These are phyloP conservation scores for Monilinia fructicola DNA, from an alignment of 2,329 filamentous ascomycete genomes.

Conservation along the genomic window DNA sequence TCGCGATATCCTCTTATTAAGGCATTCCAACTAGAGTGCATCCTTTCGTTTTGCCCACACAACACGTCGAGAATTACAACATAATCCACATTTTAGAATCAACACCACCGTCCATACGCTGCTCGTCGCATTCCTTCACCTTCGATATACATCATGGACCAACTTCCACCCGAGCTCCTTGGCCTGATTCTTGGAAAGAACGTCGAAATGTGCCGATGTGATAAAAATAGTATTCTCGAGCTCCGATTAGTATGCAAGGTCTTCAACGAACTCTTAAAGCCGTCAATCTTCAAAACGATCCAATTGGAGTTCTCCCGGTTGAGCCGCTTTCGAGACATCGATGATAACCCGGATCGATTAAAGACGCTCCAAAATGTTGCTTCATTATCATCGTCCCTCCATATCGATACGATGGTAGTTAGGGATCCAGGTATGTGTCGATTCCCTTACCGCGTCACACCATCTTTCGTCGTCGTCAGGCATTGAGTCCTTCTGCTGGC, in stretches of 20 bases:
- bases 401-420: slow-evolving; percentile 54
- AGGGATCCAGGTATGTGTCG: slow-evolving; percentile 49
- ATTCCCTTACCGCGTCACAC: neutral
- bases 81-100: neutral
- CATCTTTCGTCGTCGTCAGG: neutral
- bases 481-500: neutral
- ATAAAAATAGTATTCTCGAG: slow-evolving; percentile 48
- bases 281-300: slow-evolving; percentile 49
- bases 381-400: slow-evolving; percentile 50
- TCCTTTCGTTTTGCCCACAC: neutral
- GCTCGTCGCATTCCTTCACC: neutral
- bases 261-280: slow-evolving; percentile 50
- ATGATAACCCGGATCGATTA: slow-evolving; percentile 31
- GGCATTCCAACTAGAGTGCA: neutral
- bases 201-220: slow-evolving; percentile 42
- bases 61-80: neutral
- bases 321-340: slow-evolving; percentile 25
- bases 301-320: slow-evolving; percentile 53
- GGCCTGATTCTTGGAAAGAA: slow-evolving; percentile 48
- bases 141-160: slow-evolving; percentile 43
- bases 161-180: slow-evolving; percentile 50
- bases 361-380: slow-evolving; percentile 49
- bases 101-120: neutral
- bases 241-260: slow-evolving; percentile 52
- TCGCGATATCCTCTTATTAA: neutral